Evolutionary conservation across 129 eudicot species (phyloP), one percentile per base, ranked within the genome.

Genomic region (Ambrosia artemisiifolia): DNA sequence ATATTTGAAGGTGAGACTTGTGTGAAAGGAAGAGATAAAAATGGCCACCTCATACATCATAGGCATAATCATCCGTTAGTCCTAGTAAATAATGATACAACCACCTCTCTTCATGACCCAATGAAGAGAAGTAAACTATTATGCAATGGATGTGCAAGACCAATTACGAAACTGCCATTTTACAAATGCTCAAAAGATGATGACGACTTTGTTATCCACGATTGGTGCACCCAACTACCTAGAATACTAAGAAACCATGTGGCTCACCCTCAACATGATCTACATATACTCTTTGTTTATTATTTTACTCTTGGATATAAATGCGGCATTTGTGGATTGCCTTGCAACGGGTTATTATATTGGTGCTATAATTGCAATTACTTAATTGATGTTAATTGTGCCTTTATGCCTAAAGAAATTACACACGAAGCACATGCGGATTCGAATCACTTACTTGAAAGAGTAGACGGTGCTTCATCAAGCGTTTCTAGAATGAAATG

Each of bases 361-460:
- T 0, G 56, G 11, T 66, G 71, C 32, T 2, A 1, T 32, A 5
- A 0, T 4, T 66, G 71, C 8, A 3, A 12, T 1, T 66, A 65
- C 20, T 18, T 4, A 6, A 28, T 46, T 43, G 71, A 66, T 66
- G 40, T 66, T 28, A 20, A 66, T 10, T 66, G 71, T 66, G 57
- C 13, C 12, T 46, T 43, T 38, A 12, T 46, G 13, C 56, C 71
- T 20, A 2, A 44, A 44, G 17, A 66, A 42, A 66, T 46, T 2
- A 47, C 38, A 66, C 71, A 66, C 24, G 71, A 67, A 67, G 56
- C 71, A 6, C 71, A 67, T 20, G 57, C 71, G 28, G 28, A 24
- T 24, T 24, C 40, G 14, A 12, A 44, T 11, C 71, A 66, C 56
- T 4, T 43, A 24, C 71, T 66, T 28, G 1, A 38, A 46, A 44